A percentile compares a stretch with the other conserved stretches of the same genome.
Conservation (phyloP, 2,329 filamentous ascomycete species). For the Alternaria sp. region DNA sequence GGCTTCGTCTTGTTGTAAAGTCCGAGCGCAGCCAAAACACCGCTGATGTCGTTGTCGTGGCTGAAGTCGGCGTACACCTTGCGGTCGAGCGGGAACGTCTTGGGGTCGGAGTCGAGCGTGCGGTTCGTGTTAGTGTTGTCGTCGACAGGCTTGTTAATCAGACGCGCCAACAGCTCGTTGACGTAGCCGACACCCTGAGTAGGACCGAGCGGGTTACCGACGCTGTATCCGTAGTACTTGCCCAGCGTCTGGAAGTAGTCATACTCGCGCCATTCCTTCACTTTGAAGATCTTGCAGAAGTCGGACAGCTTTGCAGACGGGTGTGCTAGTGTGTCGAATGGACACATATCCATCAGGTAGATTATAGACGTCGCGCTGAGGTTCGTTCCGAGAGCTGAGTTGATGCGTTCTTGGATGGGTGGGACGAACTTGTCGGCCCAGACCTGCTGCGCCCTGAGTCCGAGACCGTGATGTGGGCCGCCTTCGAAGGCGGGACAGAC, state of each 20-base stretch:
- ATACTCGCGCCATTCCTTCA: slow-evolving; percentile 76
- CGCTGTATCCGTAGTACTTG: slow-evolving; percentile 84
- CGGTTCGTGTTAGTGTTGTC: slow-evolving; percentile 79
- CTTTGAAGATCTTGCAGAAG: slow-evolving; percentile 79
- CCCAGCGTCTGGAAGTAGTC: slow-evolving; percentile 80
- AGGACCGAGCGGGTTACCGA: slow-evolving; percentile 77
- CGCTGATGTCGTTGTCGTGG: slow-evolving; percentile 87
- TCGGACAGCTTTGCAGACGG: slow-evolving; percentile 63
- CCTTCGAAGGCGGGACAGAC: slow-evolving; percentile 74
- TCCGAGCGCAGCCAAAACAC: slow-evolving; percentile 76
- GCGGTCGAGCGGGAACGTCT: slow-evolving; percentile 73
- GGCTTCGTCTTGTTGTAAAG: slow-evolving; percentile 72
- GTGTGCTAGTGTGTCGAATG: slow-evolving; percentile 76
- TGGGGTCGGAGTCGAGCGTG: slow-evolving; percentile 71
- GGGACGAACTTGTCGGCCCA: slow-evolving; percentile 72
- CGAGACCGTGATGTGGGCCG: slow-evolving; percentile 58
- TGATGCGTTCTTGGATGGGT: slow-evolving; percentile 72
- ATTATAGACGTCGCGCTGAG: slow-evolving; percentile 68
- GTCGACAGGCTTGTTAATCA: slow-evolving; percentile 71
- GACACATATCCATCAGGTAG: slow-evolving; percentile 85
- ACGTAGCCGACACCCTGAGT: slow-evolving; percentile 87
- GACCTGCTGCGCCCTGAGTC: slow-evolving; percentile 57
- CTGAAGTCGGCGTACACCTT: slow-evolving; percentile 86
- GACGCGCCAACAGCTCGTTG: slow-evolving; percentile 83
- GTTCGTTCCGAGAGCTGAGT: slow-evolving; percentile 71